Evolutionary conservation across 2,329 filamentous ascomycete species (phyloP).

Genomic region (Epichloe amarillans): DNA sequence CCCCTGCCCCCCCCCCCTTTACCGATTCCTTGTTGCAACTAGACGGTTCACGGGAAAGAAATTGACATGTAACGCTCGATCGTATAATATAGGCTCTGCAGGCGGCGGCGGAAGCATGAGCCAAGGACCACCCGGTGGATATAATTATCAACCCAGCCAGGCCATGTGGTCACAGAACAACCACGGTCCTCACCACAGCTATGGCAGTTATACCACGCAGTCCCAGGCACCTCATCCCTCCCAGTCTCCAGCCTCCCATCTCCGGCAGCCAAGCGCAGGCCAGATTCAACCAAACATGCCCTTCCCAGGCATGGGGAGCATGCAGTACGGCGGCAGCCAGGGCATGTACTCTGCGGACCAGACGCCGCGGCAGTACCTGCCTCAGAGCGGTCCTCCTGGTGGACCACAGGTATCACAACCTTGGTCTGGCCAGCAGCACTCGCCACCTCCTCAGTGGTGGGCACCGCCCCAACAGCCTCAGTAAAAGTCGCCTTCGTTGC

Average conservation of each 20-base stretch:
- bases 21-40: not conserved
- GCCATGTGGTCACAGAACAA: slow-evolving; percentile 54
- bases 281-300: slow-evolving; percentile 47
- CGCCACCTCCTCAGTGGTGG: slow-evolving; percentile 47
- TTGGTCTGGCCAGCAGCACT: slow-evolving; percentile 50
- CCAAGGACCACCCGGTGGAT: slow-evolving; percentile 43
- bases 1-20: slow-evolving; percentile 1
- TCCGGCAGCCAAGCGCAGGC: slow-evolving; percentile 41
- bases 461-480: slow-evolving; percentile 35
- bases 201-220: slow-evolving; percentile 39
- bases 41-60: too few species aligned
- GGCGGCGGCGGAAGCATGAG: slow-evolving; percentile 35
- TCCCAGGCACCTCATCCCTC: slow-evolving; percentile 36
- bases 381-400: slow-evolving; percentile 37
- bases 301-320: slow-evolving; percentile 48
- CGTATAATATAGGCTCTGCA: slow-evolving; percentile 30
- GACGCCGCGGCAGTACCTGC: slow-evolving; percentile 54
- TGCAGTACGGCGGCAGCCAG: slow-evolving; percentile 43
- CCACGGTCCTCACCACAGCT: slow-evolving; percentile 46
- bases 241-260: slow-evolving; percentile 45
- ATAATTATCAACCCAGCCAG: slow-evolving; percentile 49
- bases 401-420: slow-evolving; percentile 37
- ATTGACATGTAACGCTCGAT: not conserved
- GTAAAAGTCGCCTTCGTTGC: slow-evolving; percentile 7
- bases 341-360: slow-evolving; percentile 49